Percentiles rank a stretch among this genome's conserved stretches.
Conservation (phyloP, 305 asterid species). For the Fraxinus latifolia region DNA sequence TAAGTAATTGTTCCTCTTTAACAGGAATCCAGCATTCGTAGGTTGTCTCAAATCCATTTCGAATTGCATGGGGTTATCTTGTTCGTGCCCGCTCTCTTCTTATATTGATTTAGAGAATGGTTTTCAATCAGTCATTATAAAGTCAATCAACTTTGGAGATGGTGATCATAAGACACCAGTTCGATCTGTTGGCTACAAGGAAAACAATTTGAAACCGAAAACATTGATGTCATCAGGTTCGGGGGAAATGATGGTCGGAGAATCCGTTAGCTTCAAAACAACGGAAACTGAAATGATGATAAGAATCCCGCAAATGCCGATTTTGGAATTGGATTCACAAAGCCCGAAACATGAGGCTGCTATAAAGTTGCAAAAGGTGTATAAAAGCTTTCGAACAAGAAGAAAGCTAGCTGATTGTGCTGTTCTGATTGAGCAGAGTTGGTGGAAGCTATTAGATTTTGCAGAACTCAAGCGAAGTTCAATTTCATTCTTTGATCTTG, state of each 20-base stretch:
- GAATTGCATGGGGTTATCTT: slow-evolving; percentile 69
- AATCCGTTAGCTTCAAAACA: slow-evolving; percentile 20
- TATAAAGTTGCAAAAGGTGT: slow-evolving; percentile 68
- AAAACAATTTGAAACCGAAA: slow-evolving; percentile 28
- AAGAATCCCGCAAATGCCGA: slow-evolving; percentile 21
- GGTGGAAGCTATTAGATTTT: slow-evolving; percentile 91
- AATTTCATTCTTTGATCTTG: slow-evolving; percentile 73
- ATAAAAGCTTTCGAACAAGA: slow-evolving; percentile 75
- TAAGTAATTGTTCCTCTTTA: slow-evolving; percentile 17
- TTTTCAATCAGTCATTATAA: slow-evolving; percentile 42
- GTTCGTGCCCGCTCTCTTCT: slow-evolving; percentile 56
- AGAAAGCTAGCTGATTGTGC: slow-evolving; percentile 88
- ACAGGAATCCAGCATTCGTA: slow-evolving; percentile 37
- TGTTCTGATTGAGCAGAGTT: slow-evolving; percentile 70
- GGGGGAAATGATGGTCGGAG: slow-evolving; percentile 31
- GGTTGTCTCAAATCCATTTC: slow-evolving; percentile 32
- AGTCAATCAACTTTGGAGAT: slow-evolving; percentile 31
- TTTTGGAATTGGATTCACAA: slow-evolving; percentile 26
- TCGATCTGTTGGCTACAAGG: slow-evolving; percentile 36
- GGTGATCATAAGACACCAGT: slow-evolving; percentile 26
- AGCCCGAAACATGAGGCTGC: slow-evolving; percentile 76
- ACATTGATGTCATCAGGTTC: slow-evolving; percentile 34
- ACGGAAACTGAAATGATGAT: slow-evolving; percentile 14
- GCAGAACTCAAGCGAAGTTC: slow-evolving; percentile 93
- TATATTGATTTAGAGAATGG: slow-evolving; percentile 48